Conservation (phyloP, 148 eudicot genomes). For the Spergularia marina region DNA sequence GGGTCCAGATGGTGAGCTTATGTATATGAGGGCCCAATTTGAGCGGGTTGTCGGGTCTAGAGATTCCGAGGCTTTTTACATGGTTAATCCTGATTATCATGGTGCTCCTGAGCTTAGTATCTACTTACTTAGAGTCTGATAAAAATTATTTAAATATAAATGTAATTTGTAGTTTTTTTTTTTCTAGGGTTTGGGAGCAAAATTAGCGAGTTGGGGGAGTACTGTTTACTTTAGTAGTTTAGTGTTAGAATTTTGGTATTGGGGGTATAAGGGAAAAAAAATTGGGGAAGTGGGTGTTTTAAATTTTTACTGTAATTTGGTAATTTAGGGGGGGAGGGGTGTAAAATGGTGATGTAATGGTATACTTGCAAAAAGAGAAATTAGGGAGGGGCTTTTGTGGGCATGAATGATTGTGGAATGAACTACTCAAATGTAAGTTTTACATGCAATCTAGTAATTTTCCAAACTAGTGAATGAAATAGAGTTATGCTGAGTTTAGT, state of each 20-base stretch:
- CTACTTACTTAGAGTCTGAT: conserved; percentile 64
- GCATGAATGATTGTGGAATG: conserved; percentile 15
- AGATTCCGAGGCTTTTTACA: conserved; percentile 76
- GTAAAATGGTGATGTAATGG: conserved; percentile 39
- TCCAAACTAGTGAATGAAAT: conserved; percentile 12
- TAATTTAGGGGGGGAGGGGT: conserved; percentile 22
- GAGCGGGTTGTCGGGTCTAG: conserved; percentile 78
- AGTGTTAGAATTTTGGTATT: conserved; percentile 14
- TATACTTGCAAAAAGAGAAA: conserved; percentile 30
- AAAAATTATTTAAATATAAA: no score
- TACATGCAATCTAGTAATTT: conserved; percentile 21
- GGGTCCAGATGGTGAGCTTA: conserved; percentile 48
- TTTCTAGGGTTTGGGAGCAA: conserved; percentile 6
- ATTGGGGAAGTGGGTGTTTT: conserved; percentile 25
- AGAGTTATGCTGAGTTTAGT: background rate
- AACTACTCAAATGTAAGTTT: conserved; percentile 33
- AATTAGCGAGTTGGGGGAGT: background rate
- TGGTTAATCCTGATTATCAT: conserved; percentile 78
- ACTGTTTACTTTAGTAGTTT: conserved; percentile 11
- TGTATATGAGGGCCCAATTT: conserved; percentile 86
- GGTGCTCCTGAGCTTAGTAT: conserved; percentile 84
- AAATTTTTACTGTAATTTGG: conserved; percentile 15
- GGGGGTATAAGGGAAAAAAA: conserved; percentile 23
- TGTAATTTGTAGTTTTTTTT: conserved; percentile 22
- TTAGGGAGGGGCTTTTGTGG: conserved; percentile 14